A percentile compares a stretch with the other conserved stretches of the same genome.
Evolutionary conservation across 78 protist genomes (phyloP).

Genomic region (Carpediemonas membranifera): DNA sequence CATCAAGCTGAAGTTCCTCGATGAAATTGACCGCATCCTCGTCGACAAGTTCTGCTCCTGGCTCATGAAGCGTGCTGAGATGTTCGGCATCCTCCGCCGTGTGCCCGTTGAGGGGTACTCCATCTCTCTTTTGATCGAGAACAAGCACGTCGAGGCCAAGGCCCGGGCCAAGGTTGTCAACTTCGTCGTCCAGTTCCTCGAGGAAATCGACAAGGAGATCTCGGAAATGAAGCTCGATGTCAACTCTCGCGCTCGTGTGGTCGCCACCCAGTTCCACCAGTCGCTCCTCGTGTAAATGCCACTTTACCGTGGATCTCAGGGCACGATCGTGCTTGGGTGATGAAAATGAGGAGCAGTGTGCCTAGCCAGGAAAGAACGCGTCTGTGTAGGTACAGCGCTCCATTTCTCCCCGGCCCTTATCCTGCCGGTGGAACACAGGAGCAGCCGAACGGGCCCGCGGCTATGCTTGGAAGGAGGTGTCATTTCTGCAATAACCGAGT

Average conservation of each 20-base stretch:
- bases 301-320: no score
- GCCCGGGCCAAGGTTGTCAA: conserved; percentile 85
- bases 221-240: conserved; percentile 69
- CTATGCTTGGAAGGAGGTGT: no score
- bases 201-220: conserved; percentile 87
- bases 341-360: no score
- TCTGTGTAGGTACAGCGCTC: no score
- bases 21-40: conserved; percentile 76
- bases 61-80: conserved; percentile 87
- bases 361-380: no score
- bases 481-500: no score
- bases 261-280: conserved; percentile 73
- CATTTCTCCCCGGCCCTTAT: no score
- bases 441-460: no score
- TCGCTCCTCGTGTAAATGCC: no score
- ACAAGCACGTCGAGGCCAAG: conserved; percentile 82
- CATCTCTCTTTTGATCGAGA: conserved; percentile 86
- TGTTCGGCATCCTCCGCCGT: conserved; percentile 77
- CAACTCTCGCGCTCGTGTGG: conserved; percentile 70
- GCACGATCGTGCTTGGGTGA: no score
- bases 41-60: conserved; percentile 75
- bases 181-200: conserved; percentile 82
- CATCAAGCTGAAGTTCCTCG: conserved; percentile 72
- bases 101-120: conserved; percentile 88
- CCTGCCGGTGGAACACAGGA: no score